Evolutionary conservation across 768 basidiomycete genomes (phyloP), one percentile per base, ranked within the genome.

Genomic region (Amanita brunnescens): DNA sequence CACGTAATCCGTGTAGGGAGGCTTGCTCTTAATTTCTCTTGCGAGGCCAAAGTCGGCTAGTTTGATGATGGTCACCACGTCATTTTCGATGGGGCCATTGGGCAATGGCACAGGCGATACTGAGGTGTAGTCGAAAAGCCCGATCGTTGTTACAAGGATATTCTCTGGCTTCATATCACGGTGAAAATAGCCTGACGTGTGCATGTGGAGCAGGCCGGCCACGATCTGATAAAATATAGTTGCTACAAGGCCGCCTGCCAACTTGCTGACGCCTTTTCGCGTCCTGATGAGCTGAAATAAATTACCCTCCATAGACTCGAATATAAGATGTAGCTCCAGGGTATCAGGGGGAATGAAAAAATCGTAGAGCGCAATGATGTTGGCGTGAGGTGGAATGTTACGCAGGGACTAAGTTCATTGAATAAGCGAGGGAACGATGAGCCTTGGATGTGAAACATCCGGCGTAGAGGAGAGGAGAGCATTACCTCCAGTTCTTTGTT

Each of bases 101-200:
- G 76, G 79, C 49, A 76, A 73, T 14, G 83, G 79, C 46, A 77
- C 61, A 9, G 89, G 83, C n/a, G 82, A 83, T 26, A 91, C 77
- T 8, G 89, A 78, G 23, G 80, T 81, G 63, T 99, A 99, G 68
- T 96, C 91, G 58, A 87, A 85, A 47, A 95, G 77, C 16, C 96
- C 96, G 12, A 92, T 96, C 1, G 96, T 98, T 14, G 96, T 98
- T 59, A 99, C 96, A 47, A 99, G 81, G 6, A 98, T 86, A 61
- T 99, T 99, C 67, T 99, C 96, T 33, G 96, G 96, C 69, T 99
- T 99, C 92, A 99, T 96, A 67, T 99, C 96, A 44, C 96, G 89
- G 69, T 99, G 96, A 69, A 99, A 99, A 69, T 95, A 99, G 32
- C 95, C 96, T 26, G 84, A 75, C 12, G 74, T 65, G 67, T 99